A percentile compares a stretch with the other conserved stretches of the same genome.
phyloP scores from a whole-genome alignment of 2,329 filamentous ascomycete genomes.

The Apiospora aurea region DNA sequence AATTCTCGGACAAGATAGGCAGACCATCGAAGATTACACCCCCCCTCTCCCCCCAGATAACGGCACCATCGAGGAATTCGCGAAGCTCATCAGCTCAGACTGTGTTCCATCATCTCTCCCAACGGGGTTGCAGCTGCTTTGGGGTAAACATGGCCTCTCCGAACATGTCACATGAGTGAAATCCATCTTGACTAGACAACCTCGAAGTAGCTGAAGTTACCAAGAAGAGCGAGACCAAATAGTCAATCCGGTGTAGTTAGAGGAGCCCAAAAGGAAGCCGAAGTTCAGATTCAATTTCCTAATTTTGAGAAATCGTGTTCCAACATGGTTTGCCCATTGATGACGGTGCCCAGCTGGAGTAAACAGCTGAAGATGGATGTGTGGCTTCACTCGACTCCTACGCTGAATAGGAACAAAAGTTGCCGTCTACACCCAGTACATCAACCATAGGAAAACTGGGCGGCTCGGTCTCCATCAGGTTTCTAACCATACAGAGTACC shows the following conservation, averaged over 20 bases:
- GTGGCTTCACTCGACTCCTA: no score
- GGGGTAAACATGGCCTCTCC: not conserved
- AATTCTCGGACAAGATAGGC: conserved; percentile 46
- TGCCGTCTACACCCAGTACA: no score
- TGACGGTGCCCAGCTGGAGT: no score
- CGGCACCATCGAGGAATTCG: conserved; percentile 39
- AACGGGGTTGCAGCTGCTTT: not conserved
- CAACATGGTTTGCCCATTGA: not conserved
- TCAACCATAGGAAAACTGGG: no score
- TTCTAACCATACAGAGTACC: no score
- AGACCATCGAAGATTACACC: not conserved
- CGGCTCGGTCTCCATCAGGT: no score
- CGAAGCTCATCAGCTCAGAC: conserved; percentile 31
- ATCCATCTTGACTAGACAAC: not conserved
- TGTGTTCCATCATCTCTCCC: not conserved
- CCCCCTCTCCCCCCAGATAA: conserved; percentile 38
- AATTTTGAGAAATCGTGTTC: not conserved
- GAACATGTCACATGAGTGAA: not conserved
- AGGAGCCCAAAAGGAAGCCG: not conserved
- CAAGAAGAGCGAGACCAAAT: not conserved
- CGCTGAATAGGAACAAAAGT: no score
- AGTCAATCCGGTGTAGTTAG: not conserved
- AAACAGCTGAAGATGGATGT: not conserved
- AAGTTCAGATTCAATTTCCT: not conserved
- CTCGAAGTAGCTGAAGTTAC: not conserved